Percentiles rank a stretch among this genome's conserved stretches.
Conservation (phyloP, 495 filamentous ascomycete species). For the Penicillium roqueforti region DNA sequence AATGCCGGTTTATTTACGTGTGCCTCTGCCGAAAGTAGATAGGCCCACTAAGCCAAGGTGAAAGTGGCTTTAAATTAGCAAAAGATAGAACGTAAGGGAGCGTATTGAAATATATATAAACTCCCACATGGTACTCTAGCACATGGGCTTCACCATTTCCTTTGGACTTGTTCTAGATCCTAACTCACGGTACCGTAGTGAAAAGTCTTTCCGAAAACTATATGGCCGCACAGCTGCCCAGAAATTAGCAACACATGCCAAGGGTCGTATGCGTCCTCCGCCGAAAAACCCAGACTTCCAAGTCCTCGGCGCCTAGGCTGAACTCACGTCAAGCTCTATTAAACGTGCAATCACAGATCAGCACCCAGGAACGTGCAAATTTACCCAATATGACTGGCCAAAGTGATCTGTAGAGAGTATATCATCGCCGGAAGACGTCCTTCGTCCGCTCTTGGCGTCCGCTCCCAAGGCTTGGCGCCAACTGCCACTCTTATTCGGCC, state of each 20-base stretch:
- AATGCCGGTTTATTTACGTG: background rate
- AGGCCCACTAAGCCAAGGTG: background rate
- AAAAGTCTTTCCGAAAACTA: background rate
- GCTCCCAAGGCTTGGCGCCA: conserved; percentile 6
- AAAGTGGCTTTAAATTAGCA: background rate
- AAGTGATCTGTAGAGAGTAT: background rate
- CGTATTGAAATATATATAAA: too few relatives aligned
- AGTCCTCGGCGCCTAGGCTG: background rate
- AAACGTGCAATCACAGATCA: conserved; percentile 1
- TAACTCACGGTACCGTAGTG: background rate
- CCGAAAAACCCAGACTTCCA: conserved; percentile 5
- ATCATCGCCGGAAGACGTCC: background rate
- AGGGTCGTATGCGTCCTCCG: conserved; percentile 1
- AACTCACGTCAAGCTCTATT: conserved; percentile 7
- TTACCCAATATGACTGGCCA: background rate
- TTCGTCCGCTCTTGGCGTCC: conserved; percentile 7
- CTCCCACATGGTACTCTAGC: too few relatives aligned
- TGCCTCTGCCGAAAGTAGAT: background rate
- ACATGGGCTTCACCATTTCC: background rate
- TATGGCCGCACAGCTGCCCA: background rate
- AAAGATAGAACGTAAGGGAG: background rate
- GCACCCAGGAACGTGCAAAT: conserved; percentile 3
- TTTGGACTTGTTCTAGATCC: background rate
- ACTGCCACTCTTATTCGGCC: background rate
- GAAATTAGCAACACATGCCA: background rate